Percentiles rank a stretch among this genome's conserved stretches.
Evolutionary conservation across 2,329 filamentous ascomycete species (phyloP).

Genomic region (Penicillium frequentans): DNA sequence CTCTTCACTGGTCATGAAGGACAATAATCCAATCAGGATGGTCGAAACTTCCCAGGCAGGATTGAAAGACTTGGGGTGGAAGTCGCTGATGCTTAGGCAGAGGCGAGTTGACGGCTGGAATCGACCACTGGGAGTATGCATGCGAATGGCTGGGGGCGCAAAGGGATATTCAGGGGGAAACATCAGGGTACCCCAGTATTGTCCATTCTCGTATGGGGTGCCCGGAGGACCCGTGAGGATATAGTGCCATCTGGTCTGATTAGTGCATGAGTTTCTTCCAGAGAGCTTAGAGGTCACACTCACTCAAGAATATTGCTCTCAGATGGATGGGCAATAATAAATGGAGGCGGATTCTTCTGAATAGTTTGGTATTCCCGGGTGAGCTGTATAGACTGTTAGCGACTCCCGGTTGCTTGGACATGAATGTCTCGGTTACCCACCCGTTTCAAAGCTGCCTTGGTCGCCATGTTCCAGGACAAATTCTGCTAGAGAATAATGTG

Average conservation of each 20-base stretch:
- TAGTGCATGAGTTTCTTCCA: background rate
- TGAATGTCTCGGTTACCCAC: constrained; percentile 45
- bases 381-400: constrained; percentile 42
- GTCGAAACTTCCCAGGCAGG: constrained; percentile 98
- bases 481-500: background rate
- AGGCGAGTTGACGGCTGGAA: constrained; percentile 91
- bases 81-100: constrained; percentile 94
- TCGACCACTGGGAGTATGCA: constrained; percentile 95
- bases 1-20: constrained; percentile 98
- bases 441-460: constrained; percentile 70
- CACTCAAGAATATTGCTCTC: constrained; percentile 90
- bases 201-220: constrained; percentile 89
- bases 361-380: constrained; percentile 66
- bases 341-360: constrained; percentile 77
- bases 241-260: constrained; percentile 73
- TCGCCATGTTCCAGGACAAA: constrained; percentile 57
- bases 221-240: constrained; percentile 91
- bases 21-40: constrained; percentile 88
- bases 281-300: constrained; percentile 25
- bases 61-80: constrained; percentile 97
- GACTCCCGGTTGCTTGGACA: background rate
- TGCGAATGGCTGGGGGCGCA: constrained; percentile 93
- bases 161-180: constrained; percentile 98
- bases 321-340: constrained; percentile 84
- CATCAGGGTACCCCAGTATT: constrained; percentile 96